These are phyloP conservation scores for Rubus parviflorus DNA, from an alignment of 306 rosid genomes.

Conservation along the genomic window DNA sequence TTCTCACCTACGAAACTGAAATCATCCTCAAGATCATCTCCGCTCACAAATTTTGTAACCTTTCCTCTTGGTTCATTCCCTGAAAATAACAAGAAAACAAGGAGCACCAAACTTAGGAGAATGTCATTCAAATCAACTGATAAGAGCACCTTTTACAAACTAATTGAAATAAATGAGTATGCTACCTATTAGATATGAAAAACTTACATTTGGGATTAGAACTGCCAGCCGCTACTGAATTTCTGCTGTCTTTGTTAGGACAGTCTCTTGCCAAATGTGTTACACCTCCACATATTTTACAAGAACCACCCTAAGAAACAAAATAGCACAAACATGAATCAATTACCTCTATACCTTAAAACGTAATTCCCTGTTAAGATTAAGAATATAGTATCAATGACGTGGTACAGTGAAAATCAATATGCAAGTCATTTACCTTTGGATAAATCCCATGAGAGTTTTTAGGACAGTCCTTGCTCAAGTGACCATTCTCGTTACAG, in stretches of 20 bases:
- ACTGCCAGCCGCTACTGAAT: slow-evolving; percentile 31
- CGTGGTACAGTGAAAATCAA: neutral
- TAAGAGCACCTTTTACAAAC: neutral
- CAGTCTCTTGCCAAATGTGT: slow-evolving; percentile 96
- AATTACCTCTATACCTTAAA: neutral
- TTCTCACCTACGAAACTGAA: slow-evolving; percentile 47
- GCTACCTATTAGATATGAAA: neutral
- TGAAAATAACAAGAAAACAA: slow-evolving; percentile 34
- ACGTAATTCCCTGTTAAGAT: neutral
- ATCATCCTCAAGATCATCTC: slow-evolving; percentile 90
- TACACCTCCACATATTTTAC: slow-evolving; percentile 89
- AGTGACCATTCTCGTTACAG: slow-evolving; percentile 79
- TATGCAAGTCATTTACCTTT: slow-evolving; percentile 47
- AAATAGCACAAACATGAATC: slow-evolving; percentile 16
- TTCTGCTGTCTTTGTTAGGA: slow-evolving; percentile 57
- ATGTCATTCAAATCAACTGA: neutral
- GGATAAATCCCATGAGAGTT: slow-evolving; percentile 92
- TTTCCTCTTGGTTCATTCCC: slow-evolving; percentile 48
- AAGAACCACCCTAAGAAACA: slow-evolving; percentile 74
- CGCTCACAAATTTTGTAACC: slow-evolving; percentile 60
- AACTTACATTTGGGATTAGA: slow-evolving; percentile 38
- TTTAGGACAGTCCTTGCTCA: slow-evolving; percentile 87
- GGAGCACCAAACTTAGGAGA: slow-evolving; percentile 11
- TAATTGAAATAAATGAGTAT: neutral
- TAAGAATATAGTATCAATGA: neutral